Percentiles rank a stretch among this genome's conserved stretches.
These are phyloP conservation scores for Clonostachys chloroleuca DNA, from an alignment of 2,329 filamentous ascomycete genomes.

Conservation along the genomic window DNA sequence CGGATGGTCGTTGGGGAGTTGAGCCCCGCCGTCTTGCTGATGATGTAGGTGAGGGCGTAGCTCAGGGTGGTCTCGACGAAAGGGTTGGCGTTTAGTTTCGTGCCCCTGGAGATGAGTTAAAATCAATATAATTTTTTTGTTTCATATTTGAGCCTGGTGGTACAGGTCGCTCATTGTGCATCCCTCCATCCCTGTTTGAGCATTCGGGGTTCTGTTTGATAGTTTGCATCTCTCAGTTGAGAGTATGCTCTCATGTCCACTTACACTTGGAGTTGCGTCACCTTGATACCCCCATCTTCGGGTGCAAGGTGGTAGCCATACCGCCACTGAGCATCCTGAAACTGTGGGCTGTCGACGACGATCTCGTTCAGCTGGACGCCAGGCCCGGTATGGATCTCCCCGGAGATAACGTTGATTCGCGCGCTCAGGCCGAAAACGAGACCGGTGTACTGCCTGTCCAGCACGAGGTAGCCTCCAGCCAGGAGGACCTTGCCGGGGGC, in stretches of 20 bases:
- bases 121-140: background rate
- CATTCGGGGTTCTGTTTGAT: no score
- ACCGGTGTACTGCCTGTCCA: slow-evolving; percentile 82
- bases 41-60: slow-evolving; percentile 83
- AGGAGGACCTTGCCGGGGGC: slow-evolving; percentile 95
- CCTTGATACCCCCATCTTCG: slow-evolving; percentile 73
- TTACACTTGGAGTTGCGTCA: slow-evolving; percentile 76
- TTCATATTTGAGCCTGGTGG: no score
- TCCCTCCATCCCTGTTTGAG: background rate
- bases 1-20: slow-evolving; percentile 60
- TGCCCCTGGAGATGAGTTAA: slow-evolving; percentile 29
- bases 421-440: slow-evolving; percentile 65
- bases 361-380: slow-evolving; percentile 68
- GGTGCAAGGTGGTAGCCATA: slow-evolving; percentile 72
- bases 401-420: slow-evolving; percentile 61
- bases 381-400: slow-evolving; percentile 51
- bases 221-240: background rate
- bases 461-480: slow-evolving; percentile 89
- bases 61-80: slow-evolving; percentile 91
- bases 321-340: slow-evolving; percentile 79
- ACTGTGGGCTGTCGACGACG: slow-evolving; percentile 88
- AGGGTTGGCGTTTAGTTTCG: slow-evolving; percentile 54
- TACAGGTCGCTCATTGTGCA: background rate
- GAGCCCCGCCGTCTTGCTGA: slow-evolving; percentile 41
- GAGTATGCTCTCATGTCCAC: slow-evolving; percentile 23